These are phyloP conservation scores for Ogataea naganishii DNA, from an alignment of 805 yeast species.

Conservation along the genomic window DNA sequence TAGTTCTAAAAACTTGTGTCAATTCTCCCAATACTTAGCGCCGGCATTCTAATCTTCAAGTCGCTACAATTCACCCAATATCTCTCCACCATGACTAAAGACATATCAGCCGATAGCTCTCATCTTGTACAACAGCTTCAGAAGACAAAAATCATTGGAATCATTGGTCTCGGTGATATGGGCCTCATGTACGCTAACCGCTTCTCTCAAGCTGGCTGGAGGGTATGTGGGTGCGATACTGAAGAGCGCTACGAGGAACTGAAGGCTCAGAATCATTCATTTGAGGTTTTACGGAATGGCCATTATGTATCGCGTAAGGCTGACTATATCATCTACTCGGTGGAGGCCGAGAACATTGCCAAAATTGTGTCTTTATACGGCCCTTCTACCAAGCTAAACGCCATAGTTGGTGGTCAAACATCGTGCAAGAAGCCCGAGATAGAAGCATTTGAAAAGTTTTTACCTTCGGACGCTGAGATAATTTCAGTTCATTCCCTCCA, in stretches of 20 bases:
- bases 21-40: too few species aligned
- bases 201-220: constrained; percentile 81
- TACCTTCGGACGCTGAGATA: constrained; percentile 77
- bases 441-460: constrained; percentile 63
- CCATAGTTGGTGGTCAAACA: constrained; percentile 97
- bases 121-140: constrained; percentile 12
- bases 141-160: constrained; percentile 57
- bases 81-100: too few species aligned
- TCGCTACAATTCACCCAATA: too few species aligned
- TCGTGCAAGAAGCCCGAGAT: constrained; percentile 92
- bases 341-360: constrained; percentile 81
- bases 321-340: constrained; percentile 83
- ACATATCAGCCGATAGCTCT: too few species aligned
- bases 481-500: constrained; percentile 87
- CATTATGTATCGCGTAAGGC: constrained; percentile 72
- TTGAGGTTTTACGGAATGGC: constrained; percentile 67
- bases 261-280: constrained; percentile 29
- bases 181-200: constrained; percentile 78
- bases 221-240: constrained; percentile 79
- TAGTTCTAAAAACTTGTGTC: too few species aligned
- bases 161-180: constrained; percentile 97
- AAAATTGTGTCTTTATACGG: constrained; percentile 71
- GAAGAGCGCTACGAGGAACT: constrained; percentile 52
- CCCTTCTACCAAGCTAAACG: constrained; percentile 78
- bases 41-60: too few species aligned